Evolutionary conservation across 2,329 filamentous ascomycete genomes (phyloP), one percentile per base, ranked within the genome.

Genomic region (Diplodia corticola): DNA sequence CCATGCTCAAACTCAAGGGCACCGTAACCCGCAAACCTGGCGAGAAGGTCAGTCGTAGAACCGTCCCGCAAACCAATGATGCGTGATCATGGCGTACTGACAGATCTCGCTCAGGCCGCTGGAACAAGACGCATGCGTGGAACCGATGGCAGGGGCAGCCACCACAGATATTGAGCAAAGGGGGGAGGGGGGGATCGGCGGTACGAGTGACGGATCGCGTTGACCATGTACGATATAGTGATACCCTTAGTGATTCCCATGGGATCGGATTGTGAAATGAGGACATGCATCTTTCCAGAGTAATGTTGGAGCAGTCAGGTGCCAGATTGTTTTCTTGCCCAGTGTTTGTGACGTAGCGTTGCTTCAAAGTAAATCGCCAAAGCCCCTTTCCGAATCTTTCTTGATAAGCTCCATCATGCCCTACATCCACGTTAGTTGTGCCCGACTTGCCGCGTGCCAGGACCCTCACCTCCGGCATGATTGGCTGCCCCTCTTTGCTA

Each of bases 381-480:
- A 90, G 17, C 89, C 88, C 81, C 97, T 97, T 77, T 97, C 93
- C 9, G 93, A 91, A 76, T 99, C 95, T 73, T 93, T 91, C 75
- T 91, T 91, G 74, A 99, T 97, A 73, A 99, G 80, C 35, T 97
- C 93, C 64, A 95, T 80, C 95, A 99, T 99, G 30, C 94, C 95
- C 92, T 96, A 68, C 55, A 28, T 53, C 17, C 35, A 64, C 59
- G 66, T 76, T 65, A 66, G 49, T 13, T 15, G 13, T 46, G 30
- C 30, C 4, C 22, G n/a, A 33, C n/a, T 30, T 51, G 40, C 17
- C 5, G 12, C 17, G 9, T 35, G 10, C 20, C 5, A 40, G 40
- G 28, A 20, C 17, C 76, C 84, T 80, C 79, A 97, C 93, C 81
- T 91, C 85, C 24, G 95, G 95, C 93, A 99, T 97, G 67, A 97